Base-by-base conservation (phyloP, 1,284 basidiomycete genomes). In the Moesziomyces globuligerus region DNA sequence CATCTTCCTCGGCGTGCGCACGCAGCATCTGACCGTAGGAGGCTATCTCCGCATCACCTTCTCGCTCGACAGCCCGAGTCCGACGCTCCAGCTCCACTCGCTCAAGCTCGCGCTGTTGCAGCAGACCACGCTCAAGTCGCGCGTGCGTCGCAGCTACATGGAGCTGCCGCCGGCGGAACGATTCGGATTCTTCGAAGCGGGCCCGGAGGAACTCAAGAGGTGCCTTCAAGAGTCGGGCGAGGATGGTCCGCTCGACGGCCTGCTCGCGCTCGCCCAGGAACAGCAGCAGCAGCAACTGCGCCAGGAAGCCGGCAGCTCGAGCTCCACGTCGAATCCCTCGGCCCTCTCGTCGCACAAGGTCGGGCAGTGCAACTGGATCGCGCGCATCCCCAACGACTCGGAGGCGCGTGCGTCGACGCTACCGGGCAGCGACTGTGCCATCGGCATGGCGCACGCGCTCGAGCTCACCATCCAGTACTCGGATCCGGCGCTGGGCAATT, bases 1-100 rank as follows among this genome's bases (percentile, higher is more conserved):
- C n/a, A 61, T 73, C 37, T 65, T 69, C 21, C 11, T 73, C 24
- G 61, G 66, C 17, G 46, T 69, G 0, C 42, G 66, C 20, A 65
- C 71, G 17, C 71, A 73, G 47, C 72, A 74, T 44, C 34, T 74
- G 28, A 74, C 67, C 3, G 72, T 74, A 1, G 72, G 72, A n/a
- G 72, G 72, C 3, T 74, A 74, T 29, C 39, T 74, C 9, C 48
- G 66, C 36, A 49, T 66, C 49, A 69, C 71, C 0, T 69, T 74
- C 26, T 66, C 62, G 18, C 62, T 74, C 2, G 67, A 61, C 36
- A 59, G 55, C 21, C 66, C 72, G 0, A 62, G 57, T 26, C 61
- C 61, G 1, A 58, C 67, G 13, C 46, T 74, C 20, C 48, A 66
- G 23, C 44, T 74, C 8, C 61, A 66, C n/a, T 53, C 51, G 34